Conservation (phyloP, 2,329 filamentous ascomycete genomes). For the Fusarium sp. region DNA sequence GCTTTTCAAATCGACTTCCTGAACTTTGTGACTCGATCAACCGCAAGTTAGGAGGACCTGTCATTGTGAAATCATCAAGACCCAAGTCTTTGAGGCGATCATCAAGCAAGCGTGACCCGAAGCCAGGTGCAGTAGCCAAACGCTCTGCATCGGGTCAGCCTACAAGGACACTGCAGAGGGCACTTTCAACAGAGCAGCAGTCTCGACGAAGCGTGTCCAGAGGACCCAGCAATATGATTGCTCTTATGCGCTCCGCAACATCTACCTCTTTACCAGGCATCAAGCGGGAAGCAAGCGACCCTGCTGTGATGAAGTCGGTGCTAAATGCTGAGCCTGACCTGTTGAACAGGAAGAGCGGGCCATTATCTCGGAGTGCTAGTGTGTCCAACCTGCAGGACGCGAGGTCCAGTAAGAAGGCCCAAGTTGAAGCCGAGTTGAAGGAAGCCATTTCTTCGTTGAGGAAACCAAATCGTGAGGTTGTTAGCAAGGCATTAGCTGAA, state of each 20-base stretch:
- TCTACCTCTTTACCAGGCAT: slow-evolving; percentile 72
- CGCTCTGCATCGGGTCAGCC: slow-evolving; percentile 60
- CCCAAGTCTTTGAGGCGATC: slow-evolving; percentile 63
- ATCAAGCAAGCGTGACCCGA: slow-evolving; percentile 60
- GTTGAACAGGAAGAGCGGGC: slow-evolving; percentile 58
- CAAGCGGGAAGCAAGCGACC: slow-evolving; percentile 79
- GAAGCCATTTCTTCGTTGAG: slow-evolving; percentile 81
- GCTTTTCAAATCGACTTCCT: slow-evolving; percentile 82
- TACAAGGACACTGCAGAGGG: slow-evolving; percentile 71
- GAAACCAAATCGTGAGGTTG: slow-evolving; percentile 81
- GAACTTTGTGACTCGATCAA: slow-evolving; percentile 79
- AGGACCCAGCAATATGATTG: slow-evolving; percentile 71
- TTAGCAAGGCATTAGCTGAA: slow-evolving; percentile 76
- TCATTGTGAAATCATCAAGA: slow-evolving; percentile 69
- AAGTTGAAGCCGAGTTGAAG: slow-evolving; percentile 78
- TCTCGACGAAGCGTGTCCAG: slow-evolving; percentile 68
- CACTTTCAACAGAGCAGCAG: slow-evolving; percentile 72
- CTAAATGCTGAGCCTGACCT: slow-evolving; percentile 59
- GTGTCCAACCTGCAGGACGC: slow-evolving; percentile 67
- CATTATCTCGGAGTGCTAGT: slow-evolving; percentile 60
- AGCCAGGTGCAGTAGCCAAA: slow-evolving; percentile 68
- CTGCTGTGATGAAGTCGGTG: slow-evolving; percentile 64
- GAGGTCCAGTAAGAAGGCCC: slow-evolving; percentile 75
- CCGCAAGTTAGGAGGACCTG: slow-evolving; percentile 81
- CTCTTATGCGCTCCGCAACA: slow-evolving; percentile 78